Evolutionary conservation across 148 eudicot genomes (phyloP).

Genomic region (Dysphania ambrosioides): DNA sequence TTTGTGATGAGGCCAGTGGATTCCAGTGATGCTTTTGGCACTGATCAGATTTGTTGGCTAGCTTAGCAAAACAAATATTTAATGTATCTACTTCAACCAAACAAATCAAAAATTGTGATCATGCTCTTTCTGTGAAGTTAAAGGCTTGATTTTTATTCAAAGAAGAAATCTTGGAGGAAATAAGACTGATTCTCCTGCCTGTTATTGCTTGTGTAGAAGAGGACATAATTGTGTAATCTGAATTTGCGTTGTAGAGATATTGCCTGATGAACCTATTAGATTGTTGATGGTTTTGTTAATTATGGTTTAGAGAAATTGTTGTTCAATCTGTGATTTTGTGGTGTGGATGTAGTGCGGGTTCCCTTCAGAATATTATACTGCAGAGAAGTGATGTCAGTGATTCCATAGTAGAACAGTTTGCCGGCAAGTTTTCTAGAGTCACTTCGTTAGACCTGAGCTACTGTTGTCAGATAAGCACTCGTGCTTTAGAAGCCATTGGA

Average conservation of each 20-base stretch:
- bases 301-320: background rate
- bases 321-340: slow-evolving; percentile 14
- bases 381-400: slow-evolving; percentile 59
- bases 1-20: background rate
- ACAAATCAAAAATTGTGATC: background rate
- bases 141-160: background rate
- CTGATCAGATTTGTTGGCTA: background rate
- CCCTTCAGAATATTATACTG: slow-evolving; percentile 46
- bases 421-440: slow-evolving; percentile 40
- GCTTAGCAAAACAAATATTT: background rate
- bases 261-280: background rate
- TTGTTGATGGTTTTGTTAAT: slow-evolving; percentile 3
- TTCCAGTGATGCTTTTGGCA: slow-evolving; percentile 17
- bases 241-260: background rate
- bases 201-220: no score
- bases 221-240: background rate
- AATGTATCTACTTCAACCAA: background rate
- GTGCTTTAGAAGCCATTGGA: slow-evolving; percentile 58
- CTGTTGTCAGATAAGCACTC: slow-evolving; percentile 44
- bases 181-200: background rate
- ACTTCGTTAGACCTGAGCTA: slow-evolving; percentile 59
- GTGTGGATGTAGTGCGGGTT: slow-evolving; percentile 43
- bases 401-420: slow-evolving; percentile 52
- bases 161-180: background rate
- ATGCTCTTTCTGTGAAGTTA: background rate